A percentile compares a stretch with the other conserved stretches of the same genome.
Evolutionary conservation across 352 stramenopile species (phyloP).

Genomic region (Globisporangium sylvaticum): DNA sequence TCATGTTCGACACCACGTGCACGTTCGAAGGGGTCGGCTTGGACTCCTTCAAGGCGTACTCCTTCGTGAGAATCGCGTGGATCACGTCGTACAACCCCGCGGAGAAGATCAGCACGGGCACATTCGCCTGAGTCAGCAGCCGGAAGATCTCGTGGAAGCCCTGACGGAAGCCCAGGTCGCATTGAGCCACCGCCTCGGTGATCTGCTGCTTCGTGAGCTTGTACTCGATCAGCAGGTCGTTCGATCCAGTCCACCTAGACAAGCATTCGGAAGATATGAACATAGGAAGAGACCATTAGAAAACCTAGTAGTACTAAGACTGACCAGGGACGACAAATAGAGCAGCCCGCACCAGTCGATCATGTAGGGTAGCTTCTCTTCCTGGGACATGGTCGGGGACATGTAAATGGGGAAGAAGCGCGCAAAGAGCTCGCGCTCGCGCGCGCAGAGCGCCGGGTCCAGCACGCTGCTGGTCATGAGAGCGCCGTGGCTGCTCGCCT

Average conservation of each 20-base stretch:
- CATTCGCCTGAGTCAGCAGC: constrained; percentile 27
- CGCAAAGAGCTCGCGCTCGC: constrained; percentile 43
- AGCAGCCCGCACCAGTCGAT: constrained; percentile 33
- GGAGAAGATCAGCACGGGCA: constrained; percentile 67
- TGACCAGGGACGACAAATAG: no score
- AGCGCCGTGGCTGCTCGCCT: constrained; percentile 29
- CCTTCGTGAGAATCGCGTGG: constrained; percentile 62
- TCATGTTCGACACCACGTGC: constrained; percentile 83
- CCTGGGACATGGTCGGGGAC: constrained; percentile 51
- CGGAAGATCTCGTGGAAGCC: constrained; percentile 46
- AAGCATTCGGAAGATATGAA: no score
- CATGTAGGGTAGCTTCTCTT: constrained; percentile 79
- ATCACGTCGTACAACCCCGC: constrained; percentile 78
- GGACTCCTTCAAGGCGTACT: constrained; percentile 36
- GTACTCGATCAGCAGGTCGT: constrained; percentile 53
- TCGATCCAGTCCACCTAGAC: constrained; percentile 40
- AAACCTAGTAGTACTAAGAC: no score
- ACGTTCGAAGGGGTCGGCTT: constrained; percentile 46
- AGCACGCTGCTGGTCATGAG: constrained; percentile 49
- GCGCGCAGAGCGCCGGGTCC: constrained; percentile 26
- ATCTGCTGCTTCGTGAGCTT: constrained; percentile 49
- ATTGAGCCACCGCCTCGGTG: constrained; percentile 36
- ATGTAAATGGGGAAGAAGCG: constrained; percentile 81
- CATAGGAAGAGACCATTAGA: no score
- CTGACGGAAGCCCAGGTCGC: constrained; percentile 49